phyloP scores from a whole-genome alignment of 768 basidiomycete species.

The Leccinum fibrillosum region DNA sequence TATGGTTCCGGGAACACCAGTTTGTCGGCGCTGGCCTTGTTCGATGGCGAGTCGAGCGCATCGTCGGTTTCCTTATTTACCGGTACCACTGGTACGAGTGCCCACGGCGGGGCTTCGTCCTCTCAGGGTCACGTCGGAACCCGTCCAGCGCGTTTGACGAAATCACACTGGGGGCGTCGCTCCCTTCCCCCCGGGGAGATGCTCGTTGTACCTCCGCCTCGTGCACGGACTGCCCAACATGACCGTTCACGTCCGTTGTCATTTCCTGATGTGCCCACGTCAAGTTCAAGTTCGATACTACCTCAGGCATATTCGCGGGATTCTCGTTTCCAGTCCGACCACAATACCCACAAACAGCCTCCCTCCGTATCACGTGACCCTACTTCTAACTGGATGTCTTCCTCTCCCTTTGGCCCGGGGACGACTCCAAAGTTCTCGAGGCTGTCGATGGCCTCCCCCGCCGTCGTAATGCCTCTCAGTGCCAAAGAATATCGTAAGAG shows the following conservation, averaged over 20 bases:
- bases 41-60: constrained; percentile 18
- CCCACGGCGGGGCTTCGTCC: constrained; percentile 14
- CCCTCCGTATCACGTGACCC: constrained; percentile 26
- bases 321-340: constrained; percentile 6
- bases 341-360: constrained; percentile 11
- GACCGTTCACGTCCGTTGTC: constrained; percentile 19
- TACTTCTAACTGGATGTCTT: constrained; percentile 26
- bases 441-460: constrained; percentile 26
- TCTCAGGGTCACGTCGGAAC: constrained; percentile 15
- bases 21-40: constrained; percentile 1
- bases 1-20: constrained; percentile 16
- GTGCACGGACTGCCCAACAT: constrained; percentile 19
- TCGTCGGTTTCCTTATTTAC: constrained; percentile 21
- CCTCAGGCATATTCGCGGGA: constrained; percentile 12
- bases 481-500: constrained; percentile 26
- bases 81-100: constrained; percentile 1
- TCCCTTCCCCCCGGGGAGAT: constrained; percentile 4
- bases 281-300: background rate
- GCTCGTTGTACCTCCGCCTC: constrained; percentile 15
- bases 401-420: constrained; percentile 30
- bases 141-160: background rate
- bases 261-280: background rate
- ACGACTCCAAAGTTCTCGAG: constrained; percentile 29
- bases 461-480: constrained; percentile 31
- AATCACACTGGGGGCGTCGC: constrained; percentile 6